Percentiles rank a stretch among this genome's conserved stretches.
phyloP scores from a whole-genome alignment of 176 grass and related monocot genomes.

The Microstegium vimineum region DNA sequence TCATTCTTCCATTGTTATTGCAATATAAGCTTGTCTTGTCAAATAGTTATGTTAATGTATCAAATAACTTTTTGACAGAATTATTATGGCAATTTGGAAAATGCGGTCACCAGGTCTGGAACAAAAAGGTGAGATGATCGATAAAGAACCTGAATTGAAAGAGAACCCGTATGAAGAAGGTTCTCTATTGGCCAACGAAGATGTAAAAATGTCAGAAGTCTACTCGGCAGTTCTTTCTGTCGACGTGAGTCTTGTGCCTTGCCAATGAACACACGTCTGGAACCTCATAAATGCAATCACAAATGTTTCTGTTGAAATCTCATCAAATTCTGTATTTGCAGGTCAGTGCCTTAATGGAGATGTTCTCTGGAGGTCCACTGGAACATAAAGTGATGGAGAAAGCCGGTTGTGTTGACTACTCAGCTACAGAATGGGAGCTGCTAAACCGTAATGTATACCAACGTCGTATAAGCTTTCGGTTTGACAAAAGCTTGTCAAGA shows the following conservation, averaged over 20 bases:
- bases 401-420: slow-evolving; percentile 75
- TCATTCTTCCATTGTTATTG: slow-evolving; percentile 14
- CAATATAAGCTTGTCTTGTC: slow-evolving; percentile 10
- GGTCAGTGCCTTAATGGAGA: slow-evolving; percentile 57
- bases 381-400: slow-evolving; percentile 83
- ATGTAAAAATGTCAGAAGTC: slow-evolving; percentile 76
- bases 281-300: slow-evolving; percentile 4
- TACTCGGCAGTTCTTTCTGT: slow-evolving; percentile 62
- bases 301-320: background rate
- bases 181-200: slow-evolving; percentile 62
- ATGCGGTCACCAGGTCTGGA: slow-evolving; percentile 50
- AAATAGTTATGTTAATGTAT: slow-evolving; percentile 19
- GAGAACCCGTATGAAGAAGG: slow-evolving; percentile 50
- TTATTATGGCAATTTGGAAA: slow-evolving; percentile 89
- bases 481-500: slow-evolving; percentile 57
- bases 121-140: slow-evolving; percentile 56
- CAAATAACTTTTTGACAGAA: slow-evolving; percentile 49
- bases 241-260: slow-evolving; percentile 45
- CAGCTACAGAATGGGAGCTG: slow-evolving; percentile 56
- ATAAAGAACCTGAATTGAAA: slow-evolving; percentile 72
- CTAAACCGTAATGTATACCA: slow-evolving; percentile 65
- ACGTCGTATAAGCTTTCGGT: slow-evolving; percentile 62
- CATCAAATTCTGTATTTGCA: slow-evolving; percentile 27
- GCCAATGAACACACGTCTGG: background rate
- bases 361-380: slow-evolving; percentile 71